Base-by-base conservation (phyloP, 176 grass and related monocot species). In the Carex pumila region DNA sequence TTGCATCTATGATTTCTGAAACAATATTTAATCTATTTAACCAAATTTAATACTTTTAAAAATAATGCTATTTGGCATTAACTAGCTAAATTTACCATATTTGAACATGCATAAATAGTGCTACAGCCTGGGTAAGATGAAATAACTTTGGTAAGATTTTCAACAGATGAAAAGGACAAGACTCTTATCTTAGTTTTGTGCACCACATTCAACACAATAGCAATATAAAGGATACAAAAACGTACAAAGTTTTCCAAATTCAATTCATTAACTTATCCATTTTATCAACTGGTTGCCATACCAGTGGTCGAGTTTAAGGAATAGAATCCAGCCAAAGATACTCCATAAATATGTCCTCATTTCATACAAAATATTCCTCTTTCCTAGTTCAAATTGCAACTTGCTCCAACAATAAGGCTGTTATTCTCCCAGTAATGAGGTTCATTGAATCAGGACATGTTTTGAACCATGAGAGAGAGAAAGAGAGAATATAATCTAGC, bases 361-460 rank as follows among this genome's bases (percentile, higher is more conserved):
- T 3, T 81, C 12, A 81, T 19, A 43, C 18, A 71, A 71, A 17
- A 45, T 61, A 61, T 61, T 81, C 36, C 79, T 81, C 49, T 31
- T 81, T 62, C 18, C 36, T 80, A 61, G 53, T 61, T 37, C 12
- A 58, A 37, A 60, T 80, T 80, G 7, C 57, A 45, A 21, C 57
- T 81, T 81, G 79, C 18, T 12, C 36, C 78, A 60, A 81, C 15
- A 43, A 61, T 21, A 62, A 81, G 56, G 30, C 15, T 3, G 15
- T 18, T 31, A 66, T 52, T 82, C 58, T 82, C 62, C 62, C 18
- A 64, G 25, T 82, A 21, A 2, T 45, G 19, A 82, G 61, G 59
- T 82, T 52, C 80, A 82, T 66, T 65, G 80, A 66, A 82, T 66
- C 17, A 17, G 49, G 80, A 82, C 61, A 50, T 15, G 80, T 67